Evolutionary conservation across 2,329 filamentous ascomycete genomes (phyloP), one percentile per base, ranked within the genome.

Genomic region (Pezicula rhizophila): DNA sequence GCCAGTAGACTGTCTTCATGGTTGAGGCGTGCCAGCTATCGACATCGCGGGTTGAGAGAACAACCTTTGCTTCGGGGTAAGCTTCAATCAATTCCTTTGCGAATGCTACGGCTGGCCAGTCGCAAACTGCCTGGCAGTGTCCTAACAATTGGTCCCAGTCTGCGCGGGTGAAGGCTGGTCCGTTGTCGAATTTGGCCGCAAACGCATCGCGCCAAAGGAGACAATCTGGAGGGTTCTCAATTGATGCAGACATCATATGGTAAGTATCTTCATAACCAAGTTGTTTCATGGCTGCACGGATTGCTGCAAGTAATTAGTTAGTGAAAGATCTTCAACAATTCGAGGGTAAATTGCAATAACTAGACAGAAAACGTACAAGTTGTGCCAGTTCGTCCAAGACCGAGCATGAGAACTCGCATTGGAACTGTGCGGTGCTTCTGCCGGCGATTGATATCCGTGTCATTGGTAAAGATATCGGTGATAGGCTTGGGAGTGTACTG

Each of bases 151-250:
- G 76, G 64, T 87, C 82, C 80, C 81, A 87, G 65, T 87, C 80
- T 61, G 80, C 76, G 44, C 81, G 77, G 18, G 77, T 80, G 56
- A 86, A 86, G 8, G 70, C 61, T 51, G 73, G 72, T 47, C 80
- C 80, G 28, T 77, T 77, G 55, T 84, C 75, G 66, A 74, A 82
- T 61, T 81, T 81, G 55, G 81, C 80, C 15, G 71, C 70, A 48
- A 88, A 74, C 25, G 84, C 84, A 54, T 87, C 80, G 67, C 80
- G 79, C 84, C 84, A 88, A 70, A 86, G 78, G 38, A 84, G 70
- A 47, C 78, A 79, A 60, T 86, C 83, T 20, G 77, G 79, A 10
- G 79, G 79, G 66, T 84, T 86, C 68, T 86, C 82, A 52, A 85
- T 79, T 51, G 77, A 80, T 56, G 78, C 80, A 59, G 76, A 82